phyloP scores from a whole-genome alignment of 2,329 filamentous ascomycete species.

The Monilinia polystroma region DNA sequence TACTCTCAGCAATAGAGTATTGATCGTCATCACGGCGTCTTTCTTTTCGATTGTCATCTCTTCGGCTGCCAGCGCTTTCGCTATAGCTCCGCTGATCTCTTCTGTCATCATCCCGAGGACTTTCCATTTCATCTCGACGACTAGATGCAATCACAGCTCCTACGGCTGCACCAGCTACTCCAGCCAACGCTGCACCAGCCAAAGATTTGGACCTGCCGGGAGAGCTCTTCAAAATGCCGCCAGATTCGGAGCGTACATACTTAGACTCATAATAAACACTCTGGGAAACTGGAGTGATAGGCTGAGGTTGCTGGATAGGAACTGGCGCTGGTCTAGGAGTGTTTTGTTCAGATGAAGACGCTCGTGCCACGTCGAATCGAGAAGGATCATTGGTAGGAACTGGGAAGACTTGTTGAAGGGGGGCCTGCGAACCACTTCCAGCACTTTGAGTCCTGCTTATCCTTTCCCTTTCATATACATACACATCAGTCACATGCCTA shows the following conservation, averaged over 20 bases:
- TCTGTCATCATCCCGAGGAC: slow-evolving; percentile 29
- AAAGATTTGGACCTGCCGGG: slow-evolving; percentile 44
- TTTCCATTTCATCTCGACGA: slow-evolving; percentile 36
- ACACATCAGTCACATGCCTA: slow-evolving; percentile 1
- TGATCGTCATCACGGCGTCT: slow-evolving; percentile 31
- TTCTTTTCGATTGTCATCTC: slow-evolving; percentile 28
- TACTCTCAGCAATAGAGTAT: slow-evolving; percentile 33
- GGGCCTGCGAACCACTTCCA: slow-evolving; percentile 40
- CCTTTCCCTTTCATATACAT: slow-evolving; percentile 12
- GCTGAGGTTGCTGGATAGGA: slow-evolving; percentile 82
- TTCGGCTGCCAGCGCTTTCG: slow-evolving; percentile 26
- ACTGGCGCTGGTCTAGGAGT: slow-evolving; percentile 57
- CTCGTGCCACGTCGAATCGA: slow-evolving; percentile 57
- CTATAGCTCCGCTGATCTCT: slow-evolving; percentile 25
- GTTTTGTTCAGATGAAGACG: slow-evolving; percentile 48
- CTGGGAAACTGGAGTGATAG: slow-evolving; percentile 69
- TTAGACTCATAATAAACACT: slow-evolving; percentile 58
- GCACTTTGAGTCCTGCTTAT: slow-evolving; percentile 41
- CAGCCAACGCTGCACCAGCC: slow-evolving; percentile 49
- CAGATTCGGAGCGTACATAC: slow-evolving; percentile 39
- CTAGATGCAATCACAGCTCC: slow-evolving; percentile 49
- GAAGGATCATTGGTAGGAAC: slow-evolving; percentile 64
- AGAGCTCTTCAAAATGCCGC: slow-evolving; percentile 34
- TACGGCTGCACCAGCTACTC: slow-evolving; percentile 50
- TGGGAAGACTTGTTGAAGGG: slow-evolving; percentile 65